Evolutionary conservation across 169 alveolate genomes (phyloP), one percentile per base, ranked within the genome.

Genomic region (Eimeria acervulina): DNA sequence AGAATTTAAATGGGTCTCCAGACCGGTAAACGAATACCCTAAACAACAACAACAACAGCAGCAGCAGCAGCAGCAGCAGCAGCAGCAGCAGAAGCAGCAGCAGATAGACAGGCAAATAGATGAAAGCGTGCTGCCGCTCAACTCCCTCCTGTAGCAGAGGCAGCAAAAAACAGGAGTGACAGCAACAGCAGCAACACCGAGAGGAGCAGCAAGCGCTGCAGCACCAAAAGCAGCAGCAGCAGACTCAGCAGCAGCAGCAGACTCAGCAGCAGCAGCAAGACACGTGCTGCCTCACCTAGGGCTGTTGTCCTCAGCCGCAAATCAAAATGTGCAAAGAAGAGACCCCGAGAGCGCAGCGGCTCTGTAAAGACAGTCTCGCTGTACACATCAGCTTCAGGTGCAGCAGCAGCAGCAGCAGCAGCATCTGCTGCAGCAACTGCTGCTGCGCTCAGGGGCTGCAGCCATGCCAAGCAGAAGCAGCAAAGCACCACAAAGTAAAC

Each of bases 281-380:
- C 26, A 72, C 17, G 84, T 19, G 84, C 42, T n/a, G 87, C n/a
- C 87, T 17, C 33, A 76, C 87, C 61, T 33, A 33, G 59, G n/a
- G 10, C 13, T 8, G 59, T 17, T 17, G 87, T 21, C 12, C 87
- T 36, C 12, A 76, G 87, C 33, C 87, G 87, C 38, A 76, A 5
- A 44, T 76, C 87, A 33, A 76, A 76, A 33, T 76, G 87, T 1
- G 87, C 87, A 40, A 76, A 33, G 47, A 76, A 76, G 52, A 76
- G 87, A 33, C 59, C 59, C 36, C 87, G 87, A 15, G 87, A 36
- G 1, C 87, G 63, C 87, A 76, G 87, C 87, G 87, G 87, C 87
- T 76, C 87, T 76, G 87, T 76, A 36, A 38, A 42, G 0, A 76
- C 52, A 36, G 47, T 44, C n/a, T 76, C 87, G 38, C 63, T 76